Evolutionary conservation across 306 rosid species (phyloP).

Genomic region (Dalbergia cochinchinensis): DNA sequence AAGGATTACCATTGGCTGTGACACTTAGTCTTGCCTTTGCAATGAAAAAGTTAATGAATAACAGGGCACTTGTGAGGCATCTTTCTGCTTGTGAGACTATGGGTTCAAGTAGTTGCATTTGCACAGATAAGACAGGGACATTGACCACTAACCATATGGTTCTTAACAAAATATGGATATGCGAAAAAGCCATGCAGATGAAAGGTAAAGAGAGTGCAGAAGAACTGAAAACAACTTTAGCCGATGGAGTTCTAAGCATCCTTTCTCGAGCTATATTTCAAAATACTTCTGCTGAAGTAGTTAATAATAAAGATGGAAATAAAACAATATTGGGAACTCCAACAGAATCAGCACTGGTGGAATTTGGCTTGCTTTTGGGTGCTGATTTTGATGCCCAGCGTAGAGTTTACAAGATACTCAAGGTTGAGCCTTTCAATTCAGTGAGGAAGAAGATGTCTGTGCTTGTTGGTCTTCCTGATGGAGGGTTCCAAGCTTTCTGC

Average conservation of each 20-base stretch:
- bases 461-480: constrained; percentile 72
- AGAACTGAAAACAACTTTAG: constrained; percentile 57
- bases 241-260: constrained; percentile 60
- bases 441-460: constrained; percentile 95
- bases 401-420: constrained; percentile 62
- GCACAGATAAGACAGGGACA: constrained; percentile 98
- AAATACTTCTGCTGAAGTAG: constrained; percentile 84
- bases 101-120: constrained; percentile 96
- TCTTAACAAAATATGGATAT: constrained; percentile 74
- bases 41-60: constrained; percentile 89
- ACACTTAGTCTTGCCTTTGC: constrained; percentile 99
- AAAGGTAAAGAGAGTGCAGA: constrained; percentile 59
- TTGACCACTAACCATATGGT: constrained; percentile 93
- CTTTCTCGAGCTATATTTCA: constrained; percentile 81
- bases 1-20: constrained; percentile 97
- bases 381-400: constrained; percentile 69
- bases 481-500: constrained; percentile 77
- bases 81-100: constrained; percentile 98
- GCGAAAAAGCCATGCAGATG: constrained; percentile 59
- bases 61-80: constrained; percentile 92
- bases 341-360: constrained; percentile 88
- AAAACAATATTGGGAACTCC: constrained; percentile 80
- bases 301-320: constrained; percentile 71
- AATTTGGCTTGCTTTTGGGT: constrained; percentile 81
- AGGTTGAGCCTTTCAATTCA: constrained; percentile 91